Evolutionary conservation across 2,329 filamentous ascomycete species (phyloP), one percentile per base, ranked within the genome.

Genomic region (Alternaria metachromatica): DNA sequence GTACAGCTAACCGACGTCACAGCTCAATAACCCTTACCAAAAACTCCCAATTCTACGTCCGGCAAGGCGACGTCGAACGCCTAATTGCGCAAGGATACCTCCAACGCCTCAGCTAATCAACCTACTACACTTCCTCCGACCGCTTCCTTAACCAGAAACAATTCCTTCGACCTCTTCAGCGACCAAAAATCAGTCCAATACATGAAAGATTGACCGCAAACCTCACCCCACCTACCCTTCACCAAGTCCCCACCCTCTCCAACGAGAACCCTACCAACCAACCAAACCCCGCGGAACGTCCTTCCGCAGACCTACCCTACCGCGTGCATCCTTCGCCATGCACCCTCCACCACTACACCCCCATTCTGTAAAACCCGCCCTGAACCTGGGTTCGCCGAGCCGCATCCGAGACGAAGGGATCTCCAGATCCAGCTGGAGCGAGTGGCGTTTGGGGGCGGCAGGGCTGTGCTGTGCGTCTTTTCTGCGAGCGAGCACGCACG

Each of bases 21-120:
- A 97, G 94, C 15, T 92, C 94, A 12, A 97, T 99, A 74, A 98
- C 92, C 64, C 86, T 99, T 83, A 97, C 94, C 41, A 98, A 97
- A 82, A 98, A 99, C 81, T 97, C 94, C 76, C 96, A 99, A 78
- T 97, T 99, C 77, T 98, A 96, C 76, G 96, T 99, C 43, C 89
- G 95, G 50, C 93, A 97, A 76, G 95, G 93, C 23, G 96, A 99
- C 81, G 96, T 99, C 7, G 96, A 99, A 81, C 88, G 94, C 55
- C 81, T 99, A 72, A 97, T 99, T 75, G 88, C 93, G 15, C 95
- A 98, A 78, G 96, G 96, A 20, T 99, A 97, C 82, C 84, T 99
- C 68, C 94, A 97, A 80, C 94, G 94, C 74, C 85, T 99, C 71
- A 89, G 89, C 77, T 97, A 86, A 92, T 21, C 30, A 20, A 25